phyloP scores from a whole-genome alignment of 2,329 filamentous ascomycete species.

The Mycocentrospora acerina region DNA sequence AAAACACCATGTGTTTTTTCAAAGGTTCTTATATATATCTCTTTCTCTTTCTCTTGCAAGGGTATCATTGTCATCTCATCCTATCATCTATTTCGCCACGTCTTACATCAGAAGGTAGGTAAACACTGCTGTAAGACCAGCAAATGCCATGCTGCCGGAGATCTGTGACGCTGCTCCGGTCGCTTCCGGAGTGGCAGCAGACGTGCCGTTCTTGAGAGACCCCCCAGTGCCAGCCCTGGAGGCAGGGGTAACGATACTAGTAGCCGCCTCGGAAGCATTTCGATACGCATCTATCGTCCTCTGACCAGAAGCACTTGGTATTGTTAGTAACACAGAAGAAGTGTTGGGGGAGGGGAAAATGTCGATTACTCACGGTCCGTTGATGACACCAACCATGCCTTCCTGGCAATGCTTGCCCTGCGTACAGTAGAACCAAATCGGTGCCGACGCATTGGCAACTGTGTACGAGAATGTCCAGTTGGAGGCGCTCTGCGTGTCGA shows the following conservation, averaged over 20 bases:
- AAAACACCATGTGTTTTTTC: no score
- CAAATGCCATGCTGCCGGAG: conserved; percentile 24
- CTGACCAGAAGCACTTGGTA: conserved; percentile 16
- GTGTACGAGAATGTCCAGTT: conserved; percentile 33
- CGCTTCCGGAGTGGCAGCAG: conserved; percentile 13
- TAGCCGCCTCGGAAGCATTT: conserved; percentile 21
- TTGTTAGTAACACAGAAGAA: conserved; percentile 11
- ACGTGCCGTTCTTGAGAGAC: conserved; percentile 23
- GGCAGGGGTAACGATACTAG: conserved; percentile 25
- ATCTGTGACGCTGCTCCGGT: conserved; percentile 31
- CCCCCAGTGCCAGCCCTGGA: conserved; percentile 28
- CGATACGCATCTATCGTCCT: conserved; percentile 29
- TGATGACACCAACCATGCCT: conserved; percentile 46
- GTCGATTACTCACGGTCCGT: conserved; percentile 34
- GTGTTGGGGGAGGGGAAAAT: background rate
- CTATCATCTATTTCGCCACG: conserved; percentile 1
- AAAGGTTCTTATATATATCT: no score
- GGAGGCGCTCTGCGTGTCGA: conserved; percentile 22
- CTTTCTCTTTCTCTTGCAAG: conserved; percentile 1
- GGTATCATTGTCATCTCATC: conserved; percentile 14
- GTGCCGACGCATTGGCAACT: conserved; percentile 38
- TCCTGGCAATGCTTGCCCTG: conserved; percentile 41
- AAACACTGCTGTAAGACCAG: conserved; percentile 30
- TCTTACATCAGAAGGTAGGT: conserved; percentile 35
- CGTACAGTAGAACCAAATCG: conserved; percentile 47